Base-by-base conservation (phyloP, 768 basidiomycete genomes). In the Podaxis carcinomalis region DNA sequence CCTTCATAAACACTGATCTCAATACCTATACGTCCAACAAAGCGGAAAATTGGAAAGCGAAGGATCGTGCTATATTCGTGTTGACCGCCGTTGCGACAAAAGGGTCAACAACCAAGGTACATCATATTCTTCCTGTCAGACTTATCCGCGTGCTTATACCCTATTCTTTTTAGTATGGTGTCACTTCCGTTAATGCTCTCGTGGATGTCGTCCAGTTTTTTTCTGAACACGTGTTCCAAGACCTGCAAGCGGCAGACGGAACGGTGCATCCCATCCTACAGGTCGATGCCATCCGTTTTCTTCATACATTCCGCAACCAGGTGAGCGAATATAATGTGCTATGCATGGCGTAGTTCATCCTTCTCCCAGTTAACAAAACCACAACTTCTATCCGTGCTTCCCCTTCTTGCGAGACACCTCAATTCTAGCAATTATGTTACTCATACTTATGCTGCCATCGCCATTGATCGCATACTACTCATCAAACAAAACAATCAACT, bases 171-270 rank as follows among this genome's bases (percentile, higher is more conserved):
- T 61, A 93, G 89, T 93, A 91, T 62, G 96, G 96, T 49, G 95
- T 98, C 36, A 98, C 95, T 1, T 90, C 93, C 16, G 92, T 90
- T 37, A 99, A 98, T 68, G 82, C 88, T 1, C 83, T 95, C 56
- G 90, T 98, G 35, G 92, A 98, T 70, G 89, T 98, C 35, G 90
- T 99, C 68, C 85, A 93, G 66, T 98, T 97, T 78, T 99, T 98
- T 77, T 91, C 91, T 14, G 88, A 94, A 21, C 85, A 97, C 68
- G 90, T 98, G 13, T 92, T 88, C 70, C 80, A 87, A 63, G 97
- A 99, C 73, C 76, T 98, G 42, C 89, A 82, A 65, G 89, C 92
- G 1, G 76, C 76, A 1, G 76, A 82, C 4, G 85, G 86, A 3
- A 74, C 78, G 13, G 89, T 91, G 0, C 90, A 97, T 68, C 91